Base-by-base conservation (phyloP, 208 protist genomes). In the Plasmodiophora brassicae region DNA sequence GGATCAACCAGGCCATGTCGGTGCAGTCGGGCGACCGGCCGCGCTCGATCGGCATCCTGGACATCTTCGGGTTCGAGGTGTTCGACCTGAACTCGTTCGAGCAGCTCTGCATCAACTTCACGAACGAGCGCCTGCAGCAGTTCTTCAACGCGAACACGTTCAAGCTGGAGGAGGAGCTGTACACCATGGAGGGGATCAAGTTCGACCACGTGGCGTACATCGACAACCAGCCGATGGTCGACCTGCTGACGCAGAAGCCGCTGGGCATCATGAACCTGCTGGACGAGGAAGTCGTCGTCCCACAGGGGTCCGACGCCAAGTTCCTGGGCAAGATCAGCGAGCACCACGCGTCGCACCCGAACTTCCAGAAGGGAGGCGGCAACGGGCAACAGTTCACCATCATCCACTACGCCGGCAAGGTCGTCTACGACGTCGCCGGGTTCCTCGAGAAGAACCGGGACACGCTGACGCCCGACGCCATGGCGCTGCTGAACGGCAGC, bases 91-190 rank as follows among this genome's bases (percentile, higher is more conserved):
- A 98, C 90, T 95, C 92, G 22, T 98, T 97, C 89, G 96, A 98
- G 91, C 96, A 98, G 91, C 91, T 98, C 1, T 97, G 96, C 90
- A 98, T 98, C 90, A 98, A 98, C 91, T 96, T 95, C 88, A 90
- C 88, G 94, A 97, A 98, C 92, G 96, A 98, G 89, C 95, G 96
- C 50, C 88, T 90, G 35, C 88, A 90, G 71, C 88, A 90, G 45
- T 87, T 86, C 20, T 90, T 90, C 54, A 90, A 90, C 46, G n/a
- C 32, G 1, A 38, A 71, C 41, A 90, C 88, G 25, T 90, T 90
- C 87, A 90, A 90, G 78, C 38, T 90, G 45, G 88, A 90, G 46
- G 87, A 90, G 86, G 43, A 90, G n/a, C 46, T 90, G 45, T 90
- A 90, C 88, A 32, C 32, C 28, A 44, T n/a, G 20, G 88, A 90